A percentile compares a stretch with the other conserved stretches of the same genome.
Evolutionary conservation across 768 basidiomycete species (phyloP).

Genomic region (Guyanaporus albipodus): DNA sequence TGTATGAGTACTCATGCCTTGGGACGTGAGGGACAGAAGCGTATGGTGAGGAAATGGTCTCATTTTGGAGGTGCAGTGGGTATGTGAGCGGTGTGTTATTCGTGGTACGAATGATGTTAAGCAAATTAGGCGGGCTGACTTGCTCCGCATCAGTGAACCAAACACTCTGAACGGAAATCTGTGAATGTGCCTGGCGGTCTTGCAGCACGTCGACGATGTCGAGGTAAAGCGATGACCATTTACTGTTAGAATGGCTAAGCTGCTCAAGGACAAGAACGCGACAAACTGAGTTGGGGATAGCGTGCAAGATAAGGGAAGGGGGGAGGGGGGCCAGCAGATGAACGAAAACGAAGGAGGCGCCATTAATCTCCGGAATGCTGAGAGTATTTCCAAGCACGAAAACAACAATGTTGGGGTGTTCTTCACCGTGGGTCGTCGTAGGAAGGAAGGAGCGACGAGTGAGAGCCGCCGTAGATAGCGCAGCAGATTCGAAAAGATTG

Average conservation of each 20-base stretch:
- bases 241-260: conserved; percentile 66
- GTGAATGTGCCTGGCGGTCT: conserved; percentile 43
- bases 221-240: conserved; percentile 86
- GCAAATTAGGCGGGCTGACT: conserved; percentile 41
- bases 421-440: conserved; percentile 46
- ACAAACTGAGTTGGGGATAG: conserved; percentile 58
- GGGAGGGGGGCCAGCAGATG: conserved; percentile 69
- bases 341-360: conserved; percentile 60
- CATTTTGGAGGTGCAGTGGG: conserved; percentile 48
- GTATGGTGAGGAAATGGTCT: conserved; percentile 26
- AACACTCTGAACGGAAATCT: conserved; percentile 58
- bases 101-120: conserved; percentile 47
- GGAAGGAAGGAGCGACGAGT: conserved; percentile 60
- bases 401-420: conserved; percentile 61
- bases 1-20: conserved; percentile 88
- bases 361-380: conserved; percentile 44
- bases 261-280: conserved; percentile 84
- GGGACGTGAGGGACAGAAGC: conserved; percentile 62
- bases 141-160: conserved; percentile 50
- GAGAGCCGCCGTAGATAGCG: conserved; percentile 58
- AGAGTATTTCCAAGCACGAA: conserved; percentile 61
- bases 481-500: conserved; percentile 64
- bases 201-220: conserved; percentile 76
- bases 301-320: conserved; percentile 48
- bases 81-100: conserved; percentile 34